phyloP scores from a whole-genome alignment of 2,329 filamentous ascomycete species.

The Thielaviopsis ethacetica region DNA sequence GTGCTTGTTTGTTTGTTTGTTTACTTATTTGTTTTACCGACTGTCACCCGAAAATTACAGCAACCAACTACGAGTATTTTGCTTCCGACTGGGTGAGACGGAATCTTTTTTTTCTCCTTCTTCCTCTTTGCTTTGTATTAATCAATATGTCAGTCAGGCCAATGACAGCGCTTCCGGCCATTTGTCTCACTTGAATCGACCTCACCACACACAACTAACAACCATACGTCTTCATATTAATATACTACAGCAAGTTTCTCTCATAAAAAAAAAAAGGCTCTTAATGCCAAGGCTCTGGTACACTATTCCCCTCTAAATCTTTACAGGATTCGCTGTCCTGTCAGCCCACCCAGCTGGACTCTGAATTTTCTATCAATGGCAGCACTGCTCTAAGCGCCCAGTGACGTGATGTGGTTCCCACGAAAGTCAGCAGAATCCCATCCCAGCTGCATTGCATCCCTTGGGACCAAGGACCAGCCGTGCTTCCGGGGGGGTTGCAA shows the following conservation, averaged over 20 bases:
- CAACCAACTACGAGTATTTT: no score
- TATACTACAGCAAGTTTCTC: not conserved
- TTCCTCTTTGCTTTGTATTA: no score
- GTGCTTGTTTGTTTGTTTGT: no score
- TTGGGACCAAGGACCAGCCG: not conserved
- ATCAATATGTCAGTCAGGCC: no score
- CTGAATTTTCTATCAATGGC: constrained; percentile 7
- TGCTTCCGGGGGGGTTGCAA: not conserved
- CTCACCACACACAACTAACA: no score
- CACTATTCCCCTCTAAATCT: not conserved
- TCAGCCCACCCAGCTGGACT: not conserved
- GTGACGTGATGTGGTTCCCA: not conserved
- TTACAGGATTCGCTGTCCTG: not conserved
- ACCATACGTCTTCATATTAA: no score
- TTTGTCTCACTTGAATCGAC: not conserved
- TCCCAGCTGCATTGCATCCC: not conserved
- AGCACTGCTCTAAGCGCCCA: constrained; percentile 7
- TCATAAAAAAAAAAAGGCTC: no score
- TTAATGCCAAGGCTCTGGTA: no score
- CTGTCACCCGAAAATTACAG: no score
- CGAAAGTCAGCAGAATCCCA: not conserved
- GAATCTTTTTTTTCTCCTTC: no score
- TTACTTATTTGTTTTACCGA: no score
- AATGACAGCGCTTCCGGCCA: not conserved
- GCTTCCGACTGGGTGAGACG: no score